Evolutionary conservation across 1,284 basidiomycete genomes (phyloP).

Genomic region (Cystobasidium pallidum): DNA sequence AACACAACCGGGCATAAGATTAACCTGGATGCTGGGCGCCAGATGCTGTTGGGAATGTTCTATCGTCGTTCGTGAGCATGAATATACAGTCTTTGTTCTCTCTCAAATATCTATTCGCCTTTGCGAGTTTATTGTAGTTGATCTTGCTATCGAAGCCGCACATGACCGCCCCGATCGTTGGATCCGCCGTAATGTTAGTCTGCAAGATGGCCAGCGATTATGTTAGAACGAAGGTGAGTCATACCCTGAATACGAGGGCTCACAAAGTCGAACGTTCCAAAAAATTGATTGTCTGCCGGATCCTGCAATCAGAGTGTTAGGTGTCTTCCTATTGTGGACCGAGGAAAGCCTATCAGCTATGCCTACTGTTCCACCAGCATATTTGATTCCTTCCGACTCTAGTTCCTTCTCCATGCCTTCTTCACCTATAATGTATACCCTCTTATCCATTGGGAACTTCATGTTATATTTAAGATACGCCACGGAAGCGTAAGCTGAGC

Average conservation of each 20-base stretch:
- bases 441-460: constrained; percentile 75
- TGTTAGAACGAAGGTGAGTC: too few relatives aligned
- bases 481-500: constrained; percentile 91
- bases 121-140: constrained; percentile 92
- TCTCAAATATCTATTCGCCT: constrained; percentile 84
- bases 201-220: too few relatives aligned
- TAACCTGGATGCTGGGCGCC: constrained; percentile 43
- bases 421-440: constrained; percentile 96
- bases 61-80: constrained; percentile 79
- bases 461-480: constrained; percentile 90
- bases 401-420: constrained; percentile 92
- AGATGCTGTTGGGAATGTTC: constrained; percentile 39
- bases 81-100: constrained; percentile 77
- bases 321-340: too few relatives aligned
- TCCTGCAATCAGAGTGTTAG: too few relatives aligned
- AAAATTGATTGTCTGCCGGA: constrained; percentile 76
- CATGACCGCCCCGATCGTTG: constrained; percentile 82
- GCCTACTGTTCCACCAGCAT: constrained; percentile 82
- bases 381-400: constrained; percentile 75
- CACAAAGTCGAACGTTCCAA: constrained; percentile 69
- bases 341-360: too few relatives aligned
- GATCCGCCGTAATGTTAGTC: constrained; percentile 66
- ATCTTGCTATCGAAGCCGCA: constrained; percentile 61
- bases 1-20: background rate
- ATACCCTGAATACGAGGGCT: too few relatives aligned